These are phyloP conservation scores for Metarhizium anisopliae DNA, from an alignment of 2,329 filamentous ascomycete species.

Conservation along the genomic window DNA sequence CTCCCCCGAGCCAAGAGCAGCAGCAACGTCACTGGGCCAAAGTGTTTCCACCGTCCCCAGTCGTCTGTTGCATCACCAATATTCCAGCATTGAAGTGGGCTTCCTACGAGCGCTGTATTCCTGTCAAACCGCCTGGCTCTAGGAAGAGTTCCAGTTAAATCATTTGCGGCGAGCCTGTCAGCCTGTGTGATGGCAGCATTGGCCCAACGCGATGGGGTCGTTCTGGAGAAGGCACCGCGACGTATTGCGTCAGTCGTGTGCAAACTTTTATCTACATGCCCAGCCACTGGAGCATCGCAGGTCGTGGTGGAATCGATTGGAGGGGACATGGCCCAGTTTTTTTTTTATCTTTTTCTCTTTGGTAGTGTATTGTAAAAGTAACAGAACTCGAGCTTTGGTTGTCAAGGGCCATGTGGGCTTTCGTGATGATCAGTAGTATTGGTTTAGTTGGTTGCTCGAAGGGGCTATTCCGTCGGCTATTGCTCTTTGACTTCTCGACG, in stretches of 20 bases:
- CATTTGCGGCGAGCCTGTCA: background rate
- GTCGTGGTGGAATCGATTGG: slow-evolving; percentile 1
- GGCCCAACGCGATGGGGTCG: background rate
- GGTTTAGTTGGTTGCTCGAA: no score
- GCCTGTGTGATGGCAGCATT: background rate
- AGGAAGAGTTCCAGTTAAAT: background rate
- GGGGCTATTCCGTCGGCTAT: no score
- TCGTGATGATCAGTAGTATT: no score
- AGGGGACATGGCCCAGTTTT: background rate
- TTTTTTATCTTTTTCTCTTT: no score
- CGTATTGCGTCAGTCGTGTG: slow-evolving; percentile 8
- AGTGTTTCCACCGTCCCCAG: background rate
- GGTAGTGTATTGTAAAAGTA: no score
- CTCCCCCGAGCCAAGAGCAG: no score
- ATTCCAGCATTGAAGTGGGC: background rate
- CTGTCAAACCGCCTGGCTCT: background rate
- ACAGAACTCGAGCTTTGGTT: no score
- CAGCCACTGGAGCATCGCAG: slow-evolving; percentile 1
- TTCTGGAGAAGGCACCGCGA: background rate
- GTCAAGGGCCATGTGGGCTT: no score
- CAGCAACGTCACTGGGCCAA: no score
- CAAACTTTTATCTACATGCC: slow-evolving; percentile 6
- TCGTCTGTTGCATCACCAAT: background rate
- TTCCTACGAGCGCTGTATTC: background rate
- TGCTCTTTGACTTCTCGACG: no score